Conservation (phyloP, 1,284 basidiomycete genomes). For the Trametes versicolor region DNA sequence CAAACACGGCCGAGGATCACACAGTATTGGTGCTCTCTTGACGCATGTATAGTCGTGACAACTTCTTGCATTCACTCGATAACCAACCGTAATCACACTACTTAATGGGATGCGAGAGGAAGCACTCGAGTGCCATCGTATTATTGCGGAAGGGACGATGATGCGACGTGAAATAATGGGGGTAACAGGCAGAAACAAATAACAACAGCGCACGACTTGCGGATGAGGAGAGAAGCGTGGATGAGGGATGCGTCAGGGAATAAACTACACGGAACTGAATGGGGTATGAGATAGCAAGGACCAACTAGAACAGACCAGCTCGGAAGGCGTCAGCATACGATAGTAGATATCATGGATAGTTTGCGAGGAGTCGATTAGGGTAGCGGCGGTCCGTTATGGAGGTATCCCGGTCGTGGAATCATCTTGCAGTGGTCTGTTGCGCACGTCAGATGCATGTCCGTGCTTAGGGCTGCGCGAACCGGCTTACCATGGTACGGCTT, state of each 20-base stretch:
- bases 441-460: neutral
- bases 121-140: slow-evolving; percentile 31
- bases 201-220: slow-evolving; percentile 38
- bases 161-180: slow-evolving; percentile 36
- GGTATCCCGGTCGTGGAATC: slow-evolving; percentile 35
- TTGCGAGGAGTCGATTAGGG: slow-evolving; percentile 34
- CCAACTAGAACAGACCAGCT: slow-evolving; percentile 44
- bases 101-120: slow-evolving; percentile 12
- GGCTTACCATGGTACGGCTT: slow-evolving; percentile 51
- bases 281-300: slow-evolving; percentile 42
- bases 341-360: slow-evolving; percentile 37
- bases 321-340: slow-evolving; percentile 40
- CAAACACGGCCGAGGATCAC: neutral
- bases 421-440: slow-evolving; percentile 41
- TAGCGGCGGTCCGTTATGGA: slow-evolving; percentile 36
- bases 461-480: neutral
- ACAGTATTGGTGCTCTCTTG: neutral
- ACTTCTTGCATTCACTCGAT: too few relatives aligned
- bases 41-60: neutral
- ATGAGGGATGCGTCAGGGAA: slow-evolving; percentile 36
- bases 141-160: slow-evolving; percentile 47
- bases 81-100: neutral
- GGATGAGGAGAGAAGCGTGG: slow-evolving; percentile 15
- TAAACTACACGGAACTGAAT: slow-evolving; percentile 41
- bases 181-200: slow-evolving; percentile 31